These are phyloP conservation scores for Herpetospermum pedunculosum DNA, from an alignment of 306 rosid genomes.

Conservation along the genomic window DNA sequence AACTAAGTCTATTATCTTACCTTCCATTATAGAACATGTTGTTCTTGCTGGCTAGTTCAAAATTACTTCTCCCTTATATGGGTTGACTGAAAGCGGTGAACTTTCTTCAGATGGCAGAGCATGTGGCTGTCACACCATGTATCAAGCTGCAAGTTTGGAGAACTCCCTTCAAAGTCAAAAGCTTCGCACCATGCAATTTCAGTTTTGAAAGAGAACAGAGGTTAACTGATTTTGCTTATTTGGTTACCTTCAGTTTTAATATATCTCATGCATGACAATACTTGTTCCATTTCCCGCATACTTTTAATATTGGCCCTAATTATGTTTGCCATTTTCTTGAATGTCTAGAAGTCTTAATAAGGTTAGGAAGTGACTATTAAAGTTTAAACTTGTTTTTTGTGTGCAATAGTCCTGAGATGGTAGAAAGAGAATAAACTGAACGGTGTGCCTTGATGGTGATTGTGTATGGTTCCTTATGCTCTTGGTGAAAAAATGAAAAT, in stretches of 20 bases:
- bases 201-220: slow-evolving; percentile 26
- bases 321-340: not conserved
- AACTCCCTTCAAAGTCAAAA: slow-evolving; percentile 16
- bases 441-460: not conserved
- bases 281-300: not conserved
- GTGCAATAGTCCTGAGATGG: not conserved
- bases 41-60: not conserved
- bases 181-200: slow-evolving; percentile 12
- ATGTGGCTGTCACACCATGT: slow-evolving; percentile 40
- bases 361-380: not conserved
- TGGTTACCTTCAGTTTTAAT: slow-evolving; percentile 1
- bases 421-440: not conserved
- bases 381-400: not conserved
- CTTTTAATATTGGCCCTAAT: not conserved
- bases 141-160: slow-evolving; percentile 35
- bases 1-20: not conserved
- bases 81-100: not conserved
- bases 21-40: not conserved
- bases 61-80: not conserved
- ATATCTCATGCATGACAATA: not conserved
- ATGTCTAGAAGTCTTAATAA: not conserved
- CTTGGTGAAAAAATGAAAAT: not conserved
- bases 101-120: slow-evolving; percentile 49
- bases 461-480: not conserved
- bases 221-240: slow-evolving; percentile 16